Base-by-base conservation (phyloP, 2,329 filamentous ascomycete genomes). In the Lecanicillium sp. region DNA sequence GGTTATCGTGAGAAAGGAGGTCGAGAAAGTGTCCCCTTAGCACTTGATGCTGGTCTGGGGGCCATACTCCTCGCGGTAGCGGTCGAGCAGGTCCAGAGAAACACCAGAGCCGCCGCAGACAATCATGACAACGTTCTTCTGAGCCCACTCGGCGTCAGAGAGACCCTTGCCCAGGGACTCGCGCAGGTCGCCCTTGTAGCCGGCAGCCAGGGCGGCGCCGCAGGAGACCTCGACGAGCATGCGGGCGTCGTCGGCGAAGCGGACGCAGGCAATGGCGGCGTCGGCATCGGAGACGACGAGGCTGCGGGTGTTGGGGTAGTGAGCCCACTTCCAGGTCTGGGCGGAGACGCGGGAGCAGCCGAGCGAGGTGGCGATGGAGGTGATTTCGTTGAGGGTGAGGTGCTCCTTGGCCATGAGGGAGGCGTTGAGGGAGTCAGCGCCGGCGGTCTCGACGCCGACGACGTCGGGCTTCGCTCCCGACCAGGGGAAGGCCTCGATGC, bases 201-300 rank as follows among this genome's bases (percentile, higher is more conserved):
- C 79, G 3, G 77, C 58, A 2, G 82, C 86, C 11, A 94, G 62
- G 37, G 82, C 84, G 5, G 90, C 87, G 1, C 89, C 88, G 57
- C 90, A 96, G 0, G 88, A 80, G 27, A 83, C 68, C 65, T 97
- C 90, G 3, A 95, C 86, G 41, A 95, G 66, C 41, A 90, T 64
- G 18, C 84, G 68, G 50, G 89, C 85, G 44, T 94, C 87, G 47
- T 96, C 84, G 9, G 86, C 81, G 45, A 96, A 80, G 17, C 77
- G 69, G 52, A 83, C 79, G 39, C 82, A 84, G 3, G 81, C 88
- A 61, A 81, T 75, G 15, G 85, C 87, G 0, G 90, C 89, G 52
- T 92, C 85, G 4, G 78, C 79, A 36, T 66, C 62, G 4, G 53
- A 51, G 17, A 66, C 59, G 36, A 63, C 58, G 7, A 61, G 40